These are phyloP conservation scores for Alectoria sarmentosa DNA, from an alignment of 495 filamentous ascomycete species.

Conservation along the genomic window DNA sequence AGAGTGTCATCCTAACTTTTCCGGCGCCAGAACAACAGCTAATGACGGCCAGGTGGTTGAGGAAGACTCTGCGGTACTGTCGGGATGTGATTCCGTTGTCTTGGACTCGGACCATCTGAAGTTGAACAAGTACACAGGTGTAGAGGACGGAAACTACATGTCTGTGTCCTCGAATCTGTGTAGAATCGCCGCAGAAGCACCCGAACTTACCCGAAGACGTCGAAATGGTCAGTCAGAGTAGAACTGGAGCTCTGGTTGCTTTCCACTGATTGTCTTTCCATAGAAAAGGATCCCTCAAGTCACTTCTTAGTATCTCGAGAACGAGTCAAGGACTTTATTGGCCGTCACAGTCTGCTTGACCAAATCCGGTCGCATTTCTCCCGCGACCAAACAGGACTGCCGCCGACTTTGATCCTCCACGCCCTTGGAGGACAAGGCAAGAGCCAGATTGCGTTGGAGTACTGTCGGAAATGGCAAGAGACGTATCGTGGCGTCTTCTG, in stretches of 20 bases:
- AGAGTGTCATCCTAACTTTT: neutral
- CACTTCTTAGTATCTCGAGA: neutral
- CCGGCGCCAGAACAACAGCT: neutral
- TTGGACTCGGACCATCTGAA: constrained; percentile 1
- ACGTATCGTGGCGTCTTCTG: neutral
- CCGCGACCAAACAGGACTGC: neutral
- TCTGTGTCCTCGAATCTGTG: neutral
- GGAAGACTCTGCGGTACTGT: neutral
- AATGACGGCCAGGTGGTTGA: neutral
- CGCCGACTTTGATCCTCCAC: neutral
- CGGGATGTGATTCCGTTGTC: neutral
- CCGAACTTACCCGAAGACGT: neutral
- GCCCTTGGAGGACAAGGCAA: constrained; percentile 1
- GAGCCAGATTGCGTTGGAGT: neutral
- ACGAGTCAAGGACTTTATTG: constrained; percentile 2
- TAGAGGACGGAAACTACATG: neutral
- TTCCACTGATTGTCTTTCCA: neutral
- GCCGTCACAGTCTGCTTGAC: neutral
- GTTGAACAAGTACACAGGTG: neutral
- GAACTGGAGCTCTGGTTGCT: neutral
- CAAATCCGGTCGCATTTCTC: neutral
- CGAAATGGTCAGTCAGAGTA: neutral
- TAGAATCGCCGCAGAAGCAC: neutral
- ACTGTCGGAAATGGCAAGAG: neutral
- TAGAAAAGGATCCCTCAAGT: neutral